Evolutionary conservation across 495 filamentous ascomycete species (phyloP), one percentile per base, ranked within the genome.

Genomic region (Cairneyella variabilis): DNA sequence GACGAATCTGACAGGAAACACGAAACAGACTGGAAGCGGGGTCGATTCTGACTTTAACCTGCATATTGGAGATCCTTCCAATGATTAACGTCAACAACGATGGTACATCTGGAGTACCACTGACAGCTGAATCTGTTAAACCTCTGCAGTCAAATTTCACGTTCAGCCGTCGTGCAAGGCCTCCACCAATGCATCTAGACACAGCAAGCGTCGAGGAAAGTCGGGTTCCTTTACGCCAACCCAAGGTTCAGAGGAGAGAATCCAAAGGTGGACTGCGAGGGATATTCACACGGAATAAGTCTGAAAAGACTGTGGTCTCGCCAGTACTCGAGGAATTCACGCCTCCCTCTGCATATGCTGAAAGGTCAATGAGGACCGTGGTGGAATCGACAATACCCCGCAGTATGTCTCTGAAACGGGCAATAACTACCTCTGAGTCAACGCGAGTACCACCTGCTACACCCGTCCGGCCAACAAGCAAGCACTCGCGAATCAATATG

Each of bases 191-290:
- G 18, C 32, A 17, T 50, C 14, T 14, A 43, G 9, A 14, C 18
- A n/a, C 56, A 53, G 36, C 32, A 20, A n/a, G n/a, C 30, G 43
- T 32, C 16, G 27, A 43, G 2, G 26, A 28, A 27, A 16, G 14
- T 43, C 51, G 51, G 22, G 52, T 53, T 3, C 58, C 62, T 28
- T 37, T 61, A 34, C 26, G 27, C 17, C 42, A 59, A 30, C 54
- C 60, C 22, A 72, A 66, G 53, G 41, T 73, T 9, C 56, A 63
- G 32, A 60, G 63, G 54, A 61, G 74, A 44, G 75, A 75, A 38
- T 81, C 78, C 10, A 75, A 67, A 58, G 61, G 77, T 27, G 77
- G 75, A 18, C 57, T 81, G 37, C 65, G 75, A 42, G 71, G 59
- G 36, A 71, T 80, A 18, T 80, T 80, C 54, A 60, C 49, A 4